Evolutionary conservation across 805 yeast species (phyloP), one percentile per base, ranked within the genome.

Genomic region (Scheffersomyces lignosus): DNA sequence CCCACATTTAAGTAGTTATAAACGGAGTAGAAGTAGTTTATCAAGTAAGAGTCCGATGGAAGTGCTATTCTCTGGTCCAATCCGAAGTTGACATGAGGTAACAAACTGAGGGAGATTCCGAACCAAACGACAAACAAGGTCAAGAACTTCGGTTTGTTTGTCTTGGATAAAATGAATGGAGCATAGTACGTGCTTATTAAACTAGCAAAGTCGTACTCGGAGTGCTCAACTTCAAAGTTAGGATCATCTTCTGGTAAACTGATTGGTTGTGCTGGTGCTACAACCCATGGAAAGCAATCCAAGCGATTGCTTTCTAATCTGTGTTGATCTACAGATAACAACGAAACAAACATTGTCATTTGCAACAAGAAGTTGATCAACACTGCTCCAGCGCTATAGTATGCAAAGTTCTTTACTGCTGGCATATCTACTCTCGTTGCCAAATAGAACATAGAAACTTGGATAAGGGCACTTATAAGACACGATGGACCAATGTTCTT

Each of bases 361-460:
- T 91, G 98, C 20, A 91, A 66, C 0, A 79, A 29, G 1, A 91
- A 81, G 56, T 91, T 90, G 49, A 87, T 65, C 4, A 84, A 52
- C 3, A 91, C 82, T 0, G 98, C 91, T 13, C 88, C 84, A 0
- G 96, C 90, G 5, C 96, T 87, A 54, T 87, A 93, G 10, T 85
- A 61, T 0, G 99, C 97, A 70, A 91, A 91, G 59, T 90, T 93
- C 45, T 83, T 75, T 14, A 91, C 98, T 0, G 98, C 98, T 1
- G 98, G 98, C 97, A 93, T 93, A 9, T 82, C 74, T 5, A 93
- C 97, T 4, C 71, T 60, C 1, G 95, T 71, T 0, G 96, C 96
- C 28, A 91, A 64, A 5, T 79, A 60, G 51, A 91, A 89, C 52
- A 96, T 86, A 6, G 80, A 67, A n/a, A 82, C 70, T 51, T 93